A percentile compares a stretch with the other conserved stretches of the same genome.
Conservation (phyloP, 176 grass and related monocot genomes). For the Pharus latifolius region DNA sequence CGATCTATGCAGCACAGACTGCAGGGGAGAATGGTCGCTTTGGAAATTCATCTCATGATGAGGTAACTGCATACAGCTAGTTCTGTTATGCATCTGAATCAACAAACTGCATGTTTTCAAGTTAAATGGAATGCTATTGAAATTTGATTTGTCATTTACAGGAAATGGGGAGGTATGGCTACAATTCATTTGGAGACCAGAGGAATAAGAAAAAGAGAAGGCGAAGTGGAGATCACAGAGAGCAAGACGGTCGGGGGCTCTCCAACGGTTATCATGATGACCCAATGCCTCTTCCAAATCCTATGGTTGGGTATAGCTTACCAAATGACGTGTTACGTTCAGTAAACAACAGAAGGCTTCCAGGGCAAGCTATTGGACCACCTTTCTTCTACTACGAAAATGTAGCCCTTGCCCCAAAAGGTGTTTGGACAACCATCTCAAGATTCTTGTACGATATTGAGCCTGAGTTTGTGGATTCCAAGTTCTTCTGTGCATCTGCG, state of each 20-base stretch:
- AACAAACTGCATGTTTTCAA: not conserved
- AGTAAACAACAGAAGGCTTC: conserved; percentile 23
- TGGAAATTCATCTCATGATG: conserved; percentile 8
- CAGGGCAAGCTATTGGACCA: conserved; percentile 43
- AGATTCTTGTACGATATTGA: conserved; percentile 57
- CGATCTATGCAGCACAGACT: conserved; percentile 63
- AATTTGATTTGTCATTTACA: conserved; percentile 19
- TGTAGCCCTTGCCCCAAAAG: conserved; percentile 65
- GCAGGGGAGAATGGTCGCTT: conserved; percentile 14
- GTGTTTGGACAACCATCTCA: conserved; percentile 57
- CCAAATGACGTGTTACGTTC: conserved; percentile 20
- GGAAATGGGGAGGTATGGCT: not conserved
- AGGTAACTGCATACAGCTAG: conserved; percentile 45
- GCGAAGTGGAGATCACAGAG: conserved; percentile 6
- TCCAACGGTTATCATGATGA: conserved; percentile 14
- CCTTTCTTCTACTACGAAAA: conserved; percentile 92
- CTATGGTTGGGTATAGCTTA: conserved; percentile 68
- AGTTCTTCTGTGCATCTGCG: conserved; percentile 54
- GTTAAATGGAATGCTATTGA: not conserved
- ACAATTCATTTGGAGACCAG: conserved; percentile 1
- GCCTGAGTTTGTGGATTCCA: conserved; percentile 80
- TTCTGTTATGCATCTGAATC: not conserved
- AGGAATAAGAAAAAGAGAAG: conserved; percentile 31
- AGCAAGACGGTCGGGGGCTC: conserved; percentile 6
- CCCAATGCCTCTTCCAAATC: conserved; percentile 38